Evolutionary conservation across 331 rosid genomes (phyloP), one percentile per base, ranked within the genome.

Genomic region (Quercus phellos): DNA sequence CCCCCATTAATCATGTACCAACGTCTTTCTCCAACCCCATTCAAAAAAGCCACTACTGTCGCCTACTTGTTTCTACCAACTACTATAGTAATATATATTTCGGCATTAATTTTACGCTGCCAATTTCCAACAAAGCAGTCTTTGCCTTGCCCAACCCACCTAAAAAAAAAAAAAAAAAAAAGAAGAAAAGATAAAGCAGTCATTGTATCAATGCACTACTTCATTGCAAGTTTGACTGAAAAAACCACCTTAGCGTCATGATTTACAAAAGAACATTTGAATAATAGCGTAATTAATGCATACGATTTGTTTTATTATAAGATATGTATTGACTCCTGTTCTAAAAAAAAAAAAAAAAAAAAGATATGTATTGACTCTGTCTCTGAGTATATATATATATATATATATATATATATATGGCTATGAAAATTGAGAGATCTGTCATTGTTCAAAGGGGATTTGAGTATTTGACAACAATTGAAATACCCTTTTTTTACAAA

Each of bases 161-260:
- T 0, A 29, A 2, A 38, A 38, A 38, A 38, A 8, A 8, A 5
- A 34, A 34, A 1, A 34, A 34, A 1, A 5, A 34, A 30, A 30
- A 30, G 34, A 35, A 1, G 2, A 38, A 8, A 38, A 7, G 1
- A 38, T 7, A 43, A 59, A 55, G 70, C 74, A 56, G 56, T 26
- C 80, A 22, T 16, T 55, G 17, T 14, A 8, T 79, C 68, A 50
- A 73, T 38, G 42, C 58, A 22, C 68, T 32, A 32, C 78, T 72
- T 26, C 78, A 79, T 79, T 73, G 68, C 82, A 29, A 50, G 6
- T 73, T 72, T 79, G 82, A 79, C 78, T 32, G 26, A 29, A 53
- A 13, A 78, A 68, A 19, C 53, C 68, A 43, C 16, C 59, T 30
- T 6, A 14, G 29, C 51, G 70, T 38, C 69, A 69, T 70, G 72